Evolutionary conservation across 2,329 filamentous ascomycete species (phyloP).

Genomic region (Clarireedia homoeocarpa): DNA sequence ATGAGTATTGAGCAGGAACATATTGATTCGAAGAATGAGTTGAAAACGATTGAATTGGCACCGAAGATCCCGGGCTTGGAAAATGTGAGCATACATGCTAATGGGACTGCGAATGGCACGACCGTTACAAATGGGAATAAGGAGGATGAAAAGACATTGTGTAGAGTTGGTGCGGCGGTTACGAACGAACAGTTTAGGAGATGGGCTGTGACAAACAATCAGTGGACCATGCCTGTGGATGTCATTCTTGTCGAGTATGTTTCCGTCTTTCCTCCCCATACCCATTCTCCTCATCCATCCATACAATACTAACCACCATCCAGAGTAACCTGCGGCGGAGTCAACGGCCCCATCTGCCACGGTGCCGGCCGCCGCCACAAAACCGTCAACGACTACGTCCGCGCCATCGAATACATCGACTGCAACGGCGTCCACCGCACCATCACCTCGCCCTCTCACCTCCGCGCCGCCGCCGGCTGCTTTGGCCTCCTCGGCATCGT

Average conservation of each 20-base stretch:
- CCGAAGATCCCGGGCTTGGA: background rate
- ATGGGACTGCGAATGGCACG: background rate
- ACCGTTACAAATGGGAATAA: background rate
- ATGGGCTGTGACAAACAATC: constrained; percentile 36
- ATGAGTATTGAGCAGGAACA: constrained; percentile 21
- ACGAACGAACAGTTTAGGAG: constrained; percentile 40
- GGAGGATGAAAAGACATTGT: constrained; percentile 28
- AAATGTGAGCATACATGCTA: background rate
- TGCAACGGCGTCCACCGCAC: constrained; percentile 35
- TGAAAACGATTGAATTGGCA: constrained; percentile 10
- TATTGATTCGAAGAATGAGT: constrained; percentile 1
- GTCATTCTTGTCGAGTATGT: constrained; percentile 38
- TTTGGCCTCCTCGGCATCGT: constrained; percentile 42
- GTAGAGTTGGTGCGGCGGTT: constrained; percentile 35
- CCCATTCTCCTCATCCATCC: background rate
- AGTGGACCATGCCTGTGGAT: constrained; percentile 37
- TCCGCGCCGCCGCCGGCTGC: constrained; percentile 37
- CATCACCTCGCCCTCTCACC: constrained; percentile 32
- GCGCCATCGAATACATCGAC: constrained; percentile 41
- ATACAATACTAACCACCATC: constrained; percentile 4
- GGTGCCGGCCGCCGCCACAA: constrained; percentile 37
- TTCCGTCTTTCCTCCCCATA: background rate
- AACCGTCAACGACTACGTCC: constrained; percentile 39
- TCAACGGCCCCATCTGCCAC: constrained; percentile 39
- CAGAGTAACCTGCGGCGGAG: constrained; percentile 38